Conservation (phyloP, 768 basidiomycete species). For the Hypsizygus marmoreus region DNA sequence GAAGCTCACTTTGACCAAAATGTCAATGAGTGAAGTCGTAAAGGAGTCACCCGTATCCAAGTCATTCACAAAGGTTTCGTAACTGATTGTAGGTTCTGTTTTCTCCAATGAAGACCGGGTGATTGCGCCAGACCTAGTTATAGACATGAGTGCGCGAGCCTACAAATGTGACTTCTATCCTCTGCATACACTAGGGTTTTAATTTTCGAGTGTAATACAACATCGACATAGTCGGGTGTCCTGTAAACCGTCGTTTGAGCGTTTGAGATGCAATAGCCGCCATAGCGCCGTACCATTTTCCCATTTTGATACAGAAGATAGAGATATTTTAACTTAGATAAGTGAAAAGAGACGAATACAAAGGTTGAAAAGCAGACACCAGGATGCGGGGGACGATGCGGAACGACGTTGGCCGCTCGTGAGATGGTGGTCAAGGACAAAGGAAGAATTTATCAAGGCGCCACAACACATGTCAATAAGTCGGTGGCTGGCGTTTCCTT, state of each 20-base stretch:
- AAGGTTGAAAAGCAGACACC: conserved; percentile 1
- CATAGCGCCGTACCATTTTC: conserved; percentile 77
- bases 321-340: conserved; percentile 23
- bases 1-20: conserved; percentile 73
- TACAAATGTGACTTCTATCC: conserved; percentile 1
- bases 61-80: conserved; percentile 75
- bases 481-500: conserved; percentile 25
- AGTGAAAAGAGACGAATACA: background rate
- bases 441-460: conserved; percentile 24
- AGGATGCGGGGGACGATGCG: too few species aligned
- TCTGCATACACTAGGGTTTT: conserved; percentile 72
- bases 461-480: conserved; percentile 37
- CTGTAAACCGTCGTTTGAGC: conserved; percentile 38
- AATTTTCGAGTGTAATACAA: conserved; percentile 73
- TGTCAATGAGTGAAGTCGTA: conserved; percentile 72
- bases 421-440: conserved; percentile 32
- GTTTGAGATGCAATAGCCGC: conserved; percentile 7
- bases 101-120: conserved; percentile 69
- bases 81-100: conserved; percentile 63
- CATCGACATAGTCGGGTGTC: conserved; percentile 73
- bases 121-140: conserved; percentile 66
- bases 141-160: conserved; percentile 5
- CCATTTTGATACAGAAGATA: conserved; percentile 47
- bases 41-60: conserved; percentile 81
- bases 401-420: conserved; percentile 11